These are phyloP conservation scores for Auxenochlorella protothecoides DNA, from an alignment of 139 green algal genomes.

Conservation along the genomic window DNA sequence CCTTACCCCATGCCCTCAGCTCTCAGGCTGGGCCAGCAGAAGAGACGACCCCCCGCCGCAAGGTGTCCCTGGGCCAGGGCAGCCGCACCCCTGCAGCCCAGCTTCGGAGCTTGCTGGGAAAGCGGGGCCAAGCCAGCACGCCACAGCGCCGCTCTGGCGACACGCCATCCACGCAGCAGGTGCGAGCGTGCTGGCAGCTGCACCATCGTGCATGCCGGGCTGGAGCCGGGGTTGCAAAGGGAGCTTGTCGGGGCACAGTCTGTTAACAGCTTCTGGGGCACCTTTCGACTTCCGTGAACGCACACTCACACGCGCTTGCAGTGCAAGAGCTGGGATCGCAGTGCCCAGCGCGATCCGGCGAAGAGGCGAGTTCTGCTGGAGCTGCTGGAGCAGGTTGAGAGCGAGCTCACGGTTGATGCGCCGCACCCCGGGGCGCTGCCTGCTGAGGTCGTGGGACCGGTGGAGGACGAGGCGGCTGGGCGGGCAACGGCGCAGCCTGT, in stretches of 20 bases:
- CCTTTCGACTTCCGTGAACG: neutral
- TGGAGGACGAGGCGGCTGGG: neutral
- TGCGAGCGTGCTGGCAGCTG: neutral
- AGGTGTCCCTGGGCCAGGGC: too few relatives aligned
- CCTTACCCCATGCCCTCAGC: too few relatives aligned
- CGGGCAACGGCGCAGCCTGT: neutral
- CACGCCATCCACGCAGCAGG: too few relatives aligned
- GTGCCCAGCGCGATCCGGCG: constrained; percentile 10
- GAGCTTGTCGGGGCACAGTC: too few relatives aligned
- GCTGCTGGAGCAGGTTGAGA: constrained; percentile 19
- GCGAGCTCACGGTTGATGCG: neutral
- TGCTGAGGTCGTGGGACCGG: neutral
- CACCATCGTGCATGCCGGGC: constrained; percentile 1
- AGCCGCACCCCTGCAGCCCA: too few relatives aligned
- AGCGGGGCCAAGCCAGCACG: too few relatives aligned
- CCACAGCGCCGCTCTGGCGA: too few relatives aligned
- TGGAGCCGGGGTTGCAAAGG: neutral
- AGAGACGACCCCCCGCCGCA: too few relatives aligned
- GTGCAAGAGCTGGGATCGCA: constrained; percentile 10
- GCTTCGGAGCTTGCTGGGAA: too few relatives aligned
- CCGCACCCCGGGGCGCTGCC: too few relatives aligned
- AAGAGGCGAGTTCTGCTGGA: constrained; percentile 13
- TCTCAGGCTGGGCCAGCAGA: too few relatives aligned
- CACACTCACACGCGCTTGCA: neutral
- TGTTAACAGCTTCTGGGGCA: too few relatives aligned